These are phyloP conservation scores for Albizia julibrissin DNA, from an alignment of 306 rosid genomes.

Conservation along the genomic window DNA sequence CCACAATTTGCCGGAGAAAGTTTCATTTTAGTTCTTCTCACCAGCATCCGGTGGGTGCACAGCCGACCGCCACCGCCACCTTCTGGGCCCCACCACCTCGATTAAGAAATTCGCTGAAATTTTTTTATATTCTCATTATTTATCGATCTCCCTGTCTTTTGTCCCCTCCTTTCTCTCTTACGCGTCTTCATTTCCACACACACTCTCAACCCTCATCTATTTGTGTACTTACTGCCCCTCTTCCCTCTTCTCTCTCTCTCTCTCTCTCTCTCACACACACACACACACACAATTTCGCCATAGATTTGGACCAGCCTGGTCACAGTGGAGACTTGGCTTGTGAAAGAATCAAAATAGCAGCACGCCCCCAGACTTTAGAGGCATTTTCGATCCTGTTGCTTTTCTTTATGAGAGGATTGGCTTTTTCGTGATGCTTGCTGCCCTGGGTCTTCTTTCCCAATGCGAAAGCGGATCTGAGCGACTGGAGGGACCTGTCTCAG, in stretches of 20 bases:
- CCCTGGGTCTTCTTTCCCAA: conserved; percentile 27
- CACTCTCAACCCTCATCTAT: conserved; percentile 26
- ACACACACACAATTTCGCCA: conserved; percentile 34
- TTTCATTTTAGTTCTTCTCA: conserved; percentile 2
- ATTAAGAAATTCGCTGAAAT: neutral
- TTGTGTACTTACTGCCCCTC: neutral
- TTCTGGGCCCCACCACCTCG: conserved; percentile 56
- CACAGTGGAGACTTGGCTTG: conserved; percentile 45
- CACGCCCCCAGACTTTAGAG: neutral
- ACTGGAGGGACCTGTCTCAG: conserved; percentile 25
- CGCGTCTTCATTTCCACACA: conserved; percentile 67
- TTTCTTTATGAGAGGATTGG: conserved; percentile 35
- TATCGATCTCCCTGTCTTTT: conserved; percentile 44
- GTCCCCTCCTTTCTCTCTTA: conserved; percentile 48
- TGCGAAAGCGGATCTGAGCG: conserved; percentile 45
- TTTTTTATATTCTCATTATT: neutral
- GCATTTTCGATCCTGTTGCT: conserved; percentile 32
- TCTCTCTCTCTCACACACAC: conserved; percentile 36
- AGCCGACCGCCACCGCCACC: conserved; percentile 46
- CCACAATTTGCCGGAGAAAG: neutral
- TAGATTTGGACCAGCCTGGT: conserved; percentile 52
- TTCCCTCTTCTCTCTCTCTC: conserved; percentile 30
- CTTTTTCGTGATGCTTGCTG: conserved; percentile 36
- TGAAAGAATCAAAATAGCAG: conserved; percentile 38
- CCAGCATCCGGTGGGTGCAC: conserved; percentile 46